Base-by-base conservation (phyloP, 805 yeast genomes). In the Teunomyces lycoperdinae region DNA sequence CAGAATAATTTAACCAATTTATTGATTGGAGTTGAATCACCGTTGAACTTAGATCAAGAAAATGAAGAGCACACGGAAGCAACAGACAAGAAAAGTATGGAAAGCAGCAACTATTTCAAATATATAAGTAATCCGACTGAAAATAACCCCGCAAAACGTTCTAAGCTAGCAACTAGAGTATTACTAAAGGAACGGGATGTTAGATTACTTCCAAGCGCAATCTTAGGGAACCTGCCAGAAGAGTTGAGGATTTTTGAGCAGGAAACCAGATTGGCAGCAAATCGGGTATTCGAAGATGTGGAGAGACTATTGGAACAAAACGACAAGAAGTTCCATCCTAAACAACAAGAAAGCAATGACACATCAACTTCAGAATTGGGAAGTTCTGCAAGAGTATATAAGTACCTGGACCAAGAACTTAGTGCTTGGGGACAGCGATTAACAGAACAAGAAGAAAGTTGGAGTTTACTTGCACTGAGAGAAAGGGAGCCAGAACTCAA, bases 241-340 rank as follows among this genome's bases (percentile, higher is more conserved):
- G 41, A 38, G 26, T 38, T 38, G 28, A 20, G 9, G 13, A 9
- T n/a, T 6, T n/a, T 38, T 11, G 41, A 38, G 13, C 30, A 26
- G 14, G 30, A 38, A n/a, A 38, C 41, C n/a, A 38, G 30, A 38
- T n/a, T 38, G 9, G 41, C 41, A 6, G 41, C 41, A n/a, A 26
- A 38, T 7, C 26, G 16, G n/a, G 41, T 38, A 26, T 38, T 38
- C 9, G 30, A 38, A 38, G 41, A n/a, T n/a, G 14, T 38, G 13
- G 41, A 24, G n/a, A 38, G n/a, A 14, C 30, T 38, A 38, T 10
- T 38, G 27, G 30, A 38, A n/a, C 11, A 38, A 24, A 24, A 38
- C 11, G 41, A 38, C 9, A 26, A 10, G 28, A n/a, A 38, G 26
- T 5, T 5, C 7, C 27, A 5, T 24, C 8, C 14, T 6, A 14